A percentile compares a stretch with the other conserved stretches of the same genome.
phyloP scores from a whole-genome alignment of 495 filamentous ascomycete species.

The Podospora sp. region DNA sequence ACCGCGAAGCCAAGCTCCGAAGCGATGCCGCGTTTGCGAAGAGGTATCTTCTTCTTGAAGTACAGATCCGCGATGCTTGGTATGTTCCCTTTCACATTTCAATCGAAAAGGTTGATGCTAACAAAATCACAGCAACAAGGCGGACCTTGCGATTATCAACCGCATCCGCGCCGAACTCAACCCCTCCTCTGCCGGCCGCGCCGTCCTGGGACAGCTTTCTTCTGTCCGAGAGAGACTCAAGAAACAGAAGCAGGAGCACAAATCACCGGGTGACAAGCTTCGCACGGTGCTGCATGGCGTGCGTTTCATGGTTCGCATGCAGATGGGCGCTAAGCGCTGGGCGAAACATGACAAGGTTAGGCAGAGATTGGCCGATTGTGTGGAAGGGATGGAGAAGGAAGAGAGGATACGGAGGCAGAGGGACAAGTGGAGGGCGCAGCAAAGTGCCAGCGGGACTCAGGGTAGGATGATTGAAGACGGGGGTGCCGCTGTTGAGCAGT shows the following conservation, averaged over 20 bases:
- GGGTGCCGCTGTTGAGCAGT: neutral
- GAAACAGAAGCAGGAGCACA: neutral
- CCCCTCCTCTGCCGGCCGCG: constrained; percentile 30
- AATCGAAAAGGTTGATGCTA: neutral
- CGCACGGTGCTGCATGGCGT: constrained; percentile 38
- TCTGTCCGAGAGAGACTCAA: constrained; percentile 10
- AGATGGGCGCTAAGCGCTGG: constrained; percentile 45
- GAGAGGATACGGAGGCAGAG: constrained; percentile 36
- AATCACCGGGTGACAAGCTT: constrained; percentile 22
- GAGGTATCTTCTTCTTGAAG: constrained; percentile 73
- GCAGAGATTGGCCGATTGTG: constrained; percentile 40
- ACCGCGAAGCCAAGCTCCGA: constrained; percentile 78
- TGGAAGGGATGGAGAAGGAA: constrained; percentile 42
- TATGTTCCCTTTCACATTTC: constrained; percentile 53
- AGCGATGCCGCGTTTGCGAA: constrained; percentile 78
- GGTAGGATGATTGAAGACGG: neutral
- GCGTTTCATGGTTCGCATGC: constrained; percentile 47
- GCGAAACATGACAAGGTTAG: constrained; percentile 42
- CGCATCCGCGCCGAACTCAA: constrained; percentile 61
- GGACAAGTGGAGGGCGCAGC: constrained; percentile 34
- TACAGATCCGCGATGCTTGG: constrained; percentile 82
- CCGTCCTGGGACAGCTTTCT: constrained; percentile 27
- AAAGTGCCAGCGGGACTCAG: neutral
- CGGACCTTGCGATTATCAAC: constrained; percentile 79
- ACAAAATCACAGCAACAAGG: constrained; percentile 71